phyloP scores from a whole-genome alignment of 495 filamentous ascomycete species.

The Bacidia gigantensis region DNA sequence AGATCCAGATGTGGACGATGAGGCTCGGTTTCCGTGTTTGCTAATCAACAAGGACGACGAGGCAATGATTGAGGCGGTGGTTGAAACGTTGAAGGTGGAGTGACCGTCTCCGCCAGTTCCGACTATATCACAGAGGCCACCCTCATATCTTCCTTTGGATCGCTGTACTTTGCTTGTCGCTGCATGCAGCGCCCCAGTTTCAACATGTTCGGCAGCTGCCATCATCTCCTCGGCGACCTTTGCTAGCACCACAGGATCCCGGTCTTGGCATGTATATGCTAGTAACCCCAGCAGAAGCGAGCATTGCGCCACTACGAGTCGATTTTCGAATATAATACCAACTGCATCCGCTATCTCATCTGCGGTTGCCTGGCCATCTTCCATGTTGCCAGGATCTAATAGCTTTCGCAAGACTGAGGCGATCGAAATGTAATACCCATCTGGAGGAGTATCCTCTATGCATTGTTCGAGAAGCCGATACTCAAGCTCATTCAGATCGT shows the following conservation, averaged over 20 bases:
- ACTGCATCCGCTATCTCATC: constrained; percentile 78
- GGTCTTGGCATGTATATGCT: constrained; percentile 73
- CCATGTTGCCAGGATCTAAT: not conserved
- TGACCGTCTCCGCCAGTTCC: constrained; percentile 94
- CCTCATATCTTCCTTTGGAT: constrained; percentile 55
- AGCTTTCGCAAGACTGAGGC: not conserved
- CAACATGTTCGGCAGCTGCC: constrained; percentile 52
- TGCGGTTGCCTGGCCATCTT: constrained; percentile 29
- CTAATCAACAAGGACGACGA: constrained; percentile 68
- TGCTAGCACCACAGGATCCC: constrained; percentile 64
- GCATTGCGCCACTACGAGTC: constrained; percentile 68
- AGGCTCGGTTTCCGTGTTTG: constrained; percentile 95
- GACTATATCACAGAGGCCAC: constrained; percentile 86
- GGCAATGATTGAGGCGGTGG: constrained; percentile 83
- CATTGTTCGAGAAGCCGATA: not conserved
- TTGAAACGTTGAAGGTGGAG: constrained; percentile 95
- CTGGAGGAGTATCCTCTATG: not conserved
- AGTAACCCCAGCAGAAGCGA: constrained; percentile 74
- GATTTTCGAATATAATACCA: constrained; percentile 75
- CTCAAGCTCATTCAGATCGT: constrained; percentile 1
- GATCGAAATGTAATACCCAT: not conserved
- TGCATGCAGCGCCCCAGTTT: constrained; percentile 41
- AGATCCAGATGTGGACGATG: constrained; percentile 87
- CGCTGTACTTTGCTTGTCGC: constrained; percentile 42
- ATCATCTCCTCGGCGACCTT: constrained; percentile 57